Base-by-base conservation (phyloP, 345 rosid species). In the Raphanus raphanistrum region DNA sequence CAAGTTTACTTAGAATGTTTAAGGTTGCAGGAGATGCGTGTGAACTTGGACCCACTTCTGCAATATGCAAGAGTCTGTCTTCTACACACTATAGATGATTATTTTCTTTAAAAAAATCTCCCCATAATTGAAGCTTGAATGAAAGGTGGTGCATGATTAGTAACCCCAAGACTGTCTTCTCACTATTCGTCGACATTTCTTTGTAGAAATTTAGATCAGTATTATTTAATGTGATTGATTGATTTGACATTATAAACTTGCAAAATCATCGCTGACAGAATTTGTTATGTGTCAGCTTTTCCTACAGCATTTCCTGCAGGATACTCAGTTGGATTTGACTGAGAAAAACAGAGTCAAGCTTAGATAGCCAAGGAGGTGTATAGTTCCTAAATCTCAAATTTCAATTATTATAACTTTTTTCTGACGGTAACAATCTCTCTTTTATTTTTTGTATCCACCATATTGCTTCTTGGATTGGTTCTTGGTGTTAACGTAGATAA, bases 241-340 rank as follows among this genome's bases (percentile, higher is more conserved):
- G 86, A 79, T 63, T 70, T 48, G 79, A 72, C 82, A 72, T 78
- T 76, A 76, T 76, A 75, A 79, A 72, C 73, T 70, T 69, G 82
- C 84, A 63, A 28, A 83, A 82, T 81, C 79, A 76, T 71, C 66
- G 84, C 85, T 73, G 84, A 79, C 83, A 76, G 64, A 55, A 75
- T 79, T 71, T 81, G 83, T 75, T 76, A 72, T 35, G 29, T 79
- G 78, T 79, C 65, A 79, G 82, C 69, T 79, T 69, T 68, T 52
- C 21, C 73, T 12, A 61, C 78, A 68, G 79, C 72, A 79, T 28
- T 79, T 68, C 17, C 75, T 79, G 79, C 82, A 26, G 65, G 61
- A 69, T 74, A 79, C 71, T 74, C 36, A 43, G 72, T 74, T 45
- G 63, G 79, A 79, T 79, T 63, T 63, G 70, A 79, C 59, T 65